Evolutionary conservation across 257 asterid species (phyloP), one percentile per base, ranked within the genome.

Genomic region (Nicotiana paniculata): DNA sequence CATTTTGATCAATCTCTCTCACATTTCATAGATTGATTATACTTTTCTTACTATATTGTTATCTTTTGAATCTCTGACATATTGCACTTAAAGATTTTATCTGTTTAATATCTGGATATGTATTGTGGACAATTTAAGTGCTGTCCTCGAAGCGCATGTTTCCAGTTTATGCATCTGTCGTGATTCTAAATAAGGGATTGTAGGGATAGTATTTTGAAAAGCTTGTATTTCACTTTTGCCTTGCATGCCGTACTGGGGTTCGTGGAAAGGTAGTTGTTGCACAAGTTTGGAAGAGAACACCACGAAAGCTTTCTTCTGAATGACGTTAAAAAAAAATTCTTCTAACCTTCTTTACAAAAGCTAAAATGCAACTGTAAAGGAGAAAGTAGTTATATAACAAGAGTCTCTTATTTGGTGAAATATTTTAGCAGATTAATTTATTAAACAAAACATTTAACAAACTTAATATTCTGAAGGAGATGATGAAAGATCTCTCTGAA

Each of bases 1-100:
- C 54, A 92, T 83, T 79, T 83, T 80, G 74, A 65, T 61, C 70
- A 55, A 66, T 75, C 63, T 75, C 63, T 75, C 64, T 51, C 64
- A 75, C 39, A 51, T 75, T 79, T 80, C 72, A 66, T 77, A 77
- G 30, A 48, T 28, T 64, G 78, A 21, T 70, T 28, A 35, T 82
- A 81, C 26, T 28, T 74, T 75, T 75, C 46, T 75, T 26, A 28
- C 43, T 15, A 48, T 75, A 28, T 51, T 53, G n/a, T 75, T 32
- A 28, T 75, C 16, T 1, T 15, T 26, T 26, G 28, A 75, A 51
- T 75, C 28, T 15, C 80, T 1, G 8, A 75, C 26, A 75, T 28
- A 26, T 51, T 75, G 24, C 43, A 51, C 46, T 7, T 75, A 75
- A 26, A 35, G 57, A 3, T 12, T 51, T 51, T 53, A 53, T 51